These are phyloP conservation scores for Malassezia japonica DNA, from an alignment of 1,284 basidiomycete species.

Conservation along the genomic window DNA sequence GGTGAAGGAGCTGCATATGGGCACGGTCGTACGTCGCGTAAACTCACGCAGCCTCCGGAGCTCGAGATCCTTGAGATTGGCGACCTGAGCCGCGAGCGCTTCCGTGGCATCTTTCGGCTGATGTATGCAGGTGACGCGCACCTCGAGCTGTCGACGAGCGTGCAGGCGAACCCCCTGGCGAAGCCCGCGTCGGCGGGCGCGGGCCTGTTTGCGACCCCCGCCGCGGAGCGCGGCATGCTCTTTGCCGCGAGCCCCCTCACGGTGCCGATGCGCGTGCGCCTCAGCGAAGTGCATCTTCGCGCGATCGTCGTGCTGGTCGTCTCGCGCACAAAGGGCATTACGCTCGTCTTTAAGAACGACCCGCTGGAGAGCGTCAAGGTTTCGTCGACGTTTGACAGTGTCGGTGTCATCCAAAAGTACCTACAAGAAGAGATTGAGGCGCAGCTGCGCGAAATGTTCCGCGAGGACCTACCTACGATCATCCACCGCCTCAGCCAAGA, in stretches of 20 bases:
- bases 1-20: conserved; percentile 96
- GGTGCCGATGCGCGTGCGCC: conserved; percentile 95
- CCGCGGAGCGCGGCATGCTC: conserved; percentile 38
- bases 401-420: conserved; percentile 79
- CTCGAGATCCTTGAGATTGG: conserved; percentile 96
- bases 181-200: conserved; percentile 25
- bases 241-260: conserved; percentile 44
- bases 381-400: conserved; percentile 92
- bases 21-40: conserved; percentile 64
- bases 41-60: conserved; percentile 69
- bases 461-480: conserved; percentile 90
- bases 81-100: conserved; percentile 87
- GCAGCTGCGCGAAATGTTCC: conserved; percentile 92
- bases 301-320: conserved; percentile 97
- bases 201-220: conserved; percentile 30
- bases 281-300: conserved; percentile 82
- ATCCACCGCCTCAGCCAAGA: conserved; percentile 91
- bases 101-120: conserved; percentile 89
- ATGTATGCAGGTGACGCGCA: conserved; percentile 94
- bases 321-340: conserved; percentile 89
- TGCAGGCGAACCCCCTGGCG: conserved; percentile 90
- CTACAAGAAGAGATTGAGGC: conserved; percentile 72
- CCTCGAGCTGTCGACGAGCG: conserved; percentile 88
- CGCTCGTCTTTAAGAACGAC: conserved; percentile 98
- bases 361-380: conserved; percentile 96